Base-by-base conservation (phyloP, 768 basidiomycete genomes). In the Filobasidium wieringae region DNA sequence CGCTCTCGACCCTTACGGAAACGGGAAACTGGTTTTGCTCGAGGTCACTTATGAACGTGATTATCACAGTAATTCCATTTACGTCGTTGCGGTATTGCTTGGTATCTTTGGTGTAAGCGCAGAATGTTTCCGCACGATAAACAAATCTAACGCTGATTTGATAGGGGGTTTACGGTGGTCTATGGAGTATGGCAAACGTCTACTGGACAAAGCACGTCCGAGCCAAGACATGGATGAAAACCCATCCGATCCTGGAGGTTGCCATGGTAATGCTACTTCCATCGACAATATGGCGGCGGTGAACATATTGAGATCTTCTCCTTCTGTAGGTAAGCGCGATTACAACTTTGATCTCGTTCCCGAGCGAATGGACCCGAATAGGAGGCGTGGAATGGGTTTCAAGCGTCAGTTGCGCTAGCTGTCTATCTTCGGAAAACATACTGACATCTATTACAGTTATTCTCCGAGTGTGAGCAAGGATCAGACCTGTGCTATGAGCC, bases 321-420 rank as follows among this genome's bases (percentile, higher is more conserved):
- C 40, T 57, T 27, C 54, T 53, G 26, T 56, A 89, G 87, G 83
- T 89, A 55, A 90, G 89, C 0, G 70, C 84, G 31, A 68, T 85
- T 30, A 96, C 93, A 0, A 81, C 87, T 0, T 64, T 81, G 4
- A 73, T 93, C 41, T 86, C 85, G 63, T 93, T 91, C 76, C 74
- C 87, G 53, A 95, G 92, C 71, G 85, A 87, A 0, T 96, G 84
- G 68, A 86, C 88, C 5, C 82, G 86, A 34, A 92, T 96, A 86
- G 85, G 90, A 53, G 89, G 93, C 2, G 92, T 93, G 1, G 91
- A 99, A 67, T 84, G 96, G 24, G 86, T 99, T 53, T 90, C 88
- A 69, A 84, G 84, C 60, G 82, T 96, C 45, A 89, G 70, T 65
- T 45, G 51, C 15, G 37, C 49, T 34, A 12, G n/a, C n/a, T 26